Conservation (phyloP, 2,329 filamentous ascomycete genomes). For the Mycosphaerella arachidis region DNA sequence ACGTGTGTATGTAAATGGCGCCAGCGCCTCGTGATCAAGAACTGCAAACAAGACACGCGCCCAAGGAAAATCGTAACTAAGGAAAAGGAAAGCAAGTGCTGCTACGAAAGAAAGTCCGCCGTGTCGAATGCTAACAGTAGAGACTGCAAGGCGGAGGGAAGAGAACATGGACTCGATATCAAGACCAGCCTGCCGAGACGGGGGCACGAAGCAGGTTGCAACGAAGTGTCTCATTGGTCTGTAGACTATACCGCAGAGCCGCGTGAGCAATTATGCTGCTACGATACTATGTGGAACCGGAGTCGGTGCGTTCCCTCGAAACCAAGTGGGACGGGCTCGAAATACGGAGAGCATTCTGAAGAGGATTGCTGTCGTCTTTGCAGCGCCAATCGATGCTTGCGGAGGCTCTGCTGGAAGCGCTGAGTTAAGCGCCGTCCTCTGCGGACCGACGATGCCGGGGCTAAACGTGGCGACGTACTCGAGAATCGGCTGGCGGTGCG, state of each 20-base stretch:
- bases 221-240: constrained; percentile 9
- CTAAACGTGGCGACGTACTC: neutral
- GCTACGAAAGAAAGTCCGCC: constrained; percentile 4
- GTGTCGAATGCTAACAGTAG: neutral
- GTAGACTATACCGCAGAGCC: neutral
- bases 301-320: neutral
- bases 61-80: neutral
- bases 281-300: constrained; percentile 7
- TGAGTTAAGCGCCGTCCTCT: neutral
- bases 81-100: neutral
- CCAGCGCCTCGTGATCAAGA: constrained; percentile 1
- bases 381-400: constrained; percentile 4
- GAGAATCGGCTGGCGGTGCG: neutral
- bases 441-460: neutral
- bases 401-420: neutral
- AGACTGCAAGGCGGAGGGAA: neutral
- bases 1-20: neutral
- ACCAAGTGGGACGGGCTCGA: neutral
- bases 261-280: constrained; percentile 3
- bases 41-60: neutral
- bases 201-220: constrained; percentile 1
- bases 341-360: neutral
- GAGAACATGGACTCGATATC: constrained; percentile 3
- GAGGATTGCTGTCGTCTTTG: neutral
- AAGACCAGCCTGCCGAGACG: neutral